Evolutionary conservation across 805 yeast genomes (phyloP).

Genomic region (Metschnikowia dekortorum): DNA sequence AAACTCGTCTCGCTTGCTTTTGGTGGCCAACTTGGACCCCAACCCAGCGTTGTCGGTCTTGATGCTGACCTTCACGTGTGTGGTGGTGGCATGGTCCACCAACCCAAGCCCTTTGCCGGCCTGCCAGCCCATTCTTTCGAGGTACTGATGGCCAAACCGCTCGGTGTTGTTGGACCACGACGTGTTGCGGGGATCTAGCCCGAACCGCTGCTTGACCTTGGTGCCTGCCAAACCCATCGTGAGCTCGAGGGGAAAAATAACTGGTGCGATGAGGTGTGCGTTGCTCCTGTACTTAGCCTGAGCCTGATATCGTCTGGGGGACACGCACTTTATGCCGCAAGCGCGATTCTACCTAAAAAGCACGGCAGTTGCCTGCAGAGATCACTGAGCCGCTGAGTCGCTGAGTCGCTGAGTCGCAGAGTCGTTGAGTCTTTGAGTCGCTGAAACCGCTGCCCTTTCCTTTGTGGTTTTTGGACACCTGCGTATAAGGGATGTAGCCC

Average conservation of each 20-base stretch:
- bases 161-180: slow-evolving; percentile 85
- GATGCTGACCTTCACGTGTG: slow-evolving; percentile 77
- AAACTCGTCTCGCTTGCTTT: slow-evolving; percentile 58
- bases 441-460: too few species aligned
- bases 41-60: slow-evolving; percentile 84
- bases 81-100: slow-evolving; percentile 58
- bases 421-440: too few species aligned
- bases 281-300: slow-evolving; percentile 1
- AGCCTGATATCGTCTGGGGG: too few species aligned
- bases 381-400: too few species aligned
- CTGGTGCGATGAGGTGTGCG: slow-evolving; percentile 3
- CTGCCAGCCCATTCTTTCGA: slow-evolving; percentile 82
- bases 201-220: slow-evolving; percentile 77
- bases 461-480: too few species aligned
- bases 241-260: neutral
- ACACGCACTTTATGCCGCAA: too few species aligned
- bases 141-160: slow-evolving; percentile 83
- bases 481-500: too few species aligned
- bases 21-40: slow-evolving; percentile 73
- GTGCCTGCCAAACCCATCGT: slow-evolving; percentile 80
- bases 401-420: too few species aligned
- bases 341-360: too few species aligned
- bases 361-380: too few species aligned
- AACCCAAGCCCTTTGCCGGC: slow-evolving; percentile 89
- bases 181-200: slow-evolving; percentile 90